These are phyloP conservation scores for Yamadazyma ubonensis DNA, from an alignment of 805 yeast species.

Conservation along the genomic window DNA sequence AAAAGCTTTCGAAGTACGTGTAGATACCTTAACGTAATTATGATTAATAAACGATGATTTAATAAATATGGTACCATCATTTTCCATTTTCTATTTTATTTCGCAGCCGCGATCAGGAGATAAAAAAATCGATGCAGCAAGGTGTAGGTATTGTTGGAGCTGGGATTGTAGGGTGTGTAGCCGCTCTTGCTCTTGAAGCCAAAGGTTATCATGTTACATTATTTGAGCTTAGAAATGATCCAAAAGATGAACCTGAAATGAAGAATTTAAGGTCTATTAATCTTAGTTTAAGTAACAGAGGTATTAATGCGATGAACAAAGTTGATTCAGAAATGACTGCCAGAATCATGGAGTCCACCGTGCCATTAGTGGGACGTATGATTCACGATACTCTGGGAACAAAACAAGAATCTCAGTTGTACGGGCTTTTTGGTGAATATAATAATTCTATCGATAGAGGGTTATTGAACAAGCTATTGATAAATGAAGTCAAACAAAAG, in stretches of 20 bases:
- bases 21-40: neutral
- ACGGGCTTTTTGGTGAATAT: constrained; percentile 78
- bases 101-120: constrained; percentile 1
- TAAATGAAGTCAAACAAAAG: constrained; percentile 57
- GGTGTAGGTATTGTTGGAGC: constrained; percentile 73
- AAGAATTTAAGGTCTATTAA: constrained; percentile 68
- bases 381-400: constrained; percentile 67
- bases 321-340: constrained; percentile 61
- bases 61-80: no score
- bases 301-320: constrained; percentile 64
- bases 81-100: neutral
- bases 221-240: constrained; percentile 71
- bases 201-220: constrained; percentile 71
- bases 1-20: constrained; percentile 19
- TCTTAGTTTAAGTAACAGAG: constrained; percentile 84
- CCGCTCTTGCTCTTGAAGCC: constrained; percentile 76
- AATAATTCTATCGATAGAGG: constrained; percentile 85
- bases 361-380: constrained; percentile 91
- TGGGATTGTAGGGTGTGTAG: constrained; percentile 83
- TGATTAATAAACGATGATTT: neutral
- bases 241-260: constrained; percentile 54
- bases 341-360: constrained; percentile 55
- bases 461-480: constrained; percentile 59
- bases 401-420: constrained; percentile 61
- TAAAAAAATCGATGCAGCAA: constrained; percentile 2